Percentiles rank a stretch among this genome's conserved stretches.
Evolutionary conservation across 176 grass and related monocot species (phyloP).

Genomic region (Saccharum spontaneum): DNA sequence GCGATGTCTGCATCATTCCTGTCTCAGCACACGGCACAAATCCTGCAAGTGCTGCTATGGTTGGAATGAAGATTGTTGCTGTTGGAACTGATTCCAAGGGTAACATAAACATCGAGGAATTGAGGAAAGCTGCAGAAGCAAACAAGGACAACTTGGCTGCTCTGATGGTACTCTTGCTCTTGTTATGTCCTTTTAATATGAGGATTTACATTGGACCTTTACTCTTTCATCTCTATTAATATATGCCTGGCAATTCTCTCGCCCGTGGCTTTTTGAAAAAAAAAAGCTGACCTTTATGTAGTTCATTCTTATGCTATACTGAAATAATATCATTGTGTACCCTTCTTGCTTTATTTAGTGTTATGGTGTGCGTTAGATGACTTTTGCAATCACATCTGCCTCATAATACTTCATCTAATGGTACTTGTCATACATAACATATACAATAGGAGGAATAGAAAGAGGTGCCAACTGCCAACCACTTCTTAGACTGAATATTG

Average conservation of each 20-base stretch:
- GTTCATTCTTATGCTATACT: constrained; percentile 12
- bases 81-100: constrained; percentile 97
- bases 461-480: background rate
- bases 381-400: background rate
- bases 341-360: background rate
- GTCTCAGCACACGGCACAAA: constrained; percentile 98
- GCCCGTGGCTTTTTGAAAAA: background rate
- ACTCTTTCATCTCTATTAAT: constrained; percentile 20
- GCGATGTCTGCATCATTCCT: constrained; percentile 98
- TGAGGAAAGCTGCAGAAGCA: constrained; percentile 88
- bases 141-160: constrained; percentile 92
- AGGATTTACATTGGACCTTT: constrained; percentile 9
- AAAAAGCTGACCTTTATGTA: background rate
- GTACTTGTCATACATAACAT: background rate
- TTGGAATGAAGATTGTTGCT: constrained; percentile 98
- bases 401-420: background rate
- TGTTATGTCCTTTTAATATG: background rate
- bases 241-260: background rate
- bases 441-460: constrained; percentile 20
- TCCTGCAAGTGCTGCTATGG: constrained; percentile 99
- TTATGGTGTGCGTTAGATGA: background rate
- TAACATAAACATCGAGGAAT: constrained; percentile 96
- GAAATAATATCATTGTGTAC: background rate
- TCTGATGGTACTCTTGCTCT: constrained; percentile 78
- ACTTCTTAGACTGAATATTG: background rate